Percentiles rank a stretch among this genome's conserved stretches.
These are phyloP conservation scores for Yarrowia deformans DNA, from an alignment of 805 yeast genomes.

Conservation along the genomic window DNA sequence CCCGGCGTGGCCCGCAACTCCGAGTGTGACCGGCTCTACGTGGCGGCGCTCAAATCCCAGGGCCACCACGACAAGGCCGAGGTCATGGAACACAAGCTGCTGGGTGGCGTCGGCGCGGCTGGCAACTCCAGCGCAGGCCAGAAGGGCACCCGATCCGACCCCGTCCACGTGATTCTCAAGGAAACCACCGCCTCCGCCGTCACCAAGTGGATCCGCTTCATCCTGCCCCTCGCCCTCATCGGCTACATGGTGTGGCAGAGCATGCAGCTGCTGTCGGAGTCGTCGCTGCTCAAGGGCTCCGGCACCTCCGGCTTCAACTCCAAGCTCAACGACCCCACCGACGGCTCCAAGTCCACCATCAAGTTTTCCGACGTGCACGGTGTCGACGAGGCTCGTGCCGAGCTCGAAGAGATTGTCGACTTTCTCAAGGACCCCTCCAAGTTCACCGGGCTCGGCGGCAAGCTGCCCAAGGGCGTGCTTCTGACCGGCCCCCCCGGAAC, in stretches of 20 bases:
- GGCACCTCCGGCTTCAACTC: constrained; percentile 48
- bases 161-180: constrained; percentile 91
- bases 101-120: background rate
- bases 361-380: constrained; percentile 94
- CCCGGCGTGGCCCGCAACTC: constrained; percentile 87
- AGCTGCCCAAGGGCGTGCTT: constrained; percentile 94
- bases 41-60: constrained; percentile 77
- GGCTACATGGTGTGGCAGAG: constrained; percentile 83
- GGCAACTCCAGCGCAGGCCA: constrained; percentile 10
- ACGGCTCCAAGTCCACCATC: constrained; percentile 86
- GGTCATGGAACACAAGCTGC: constrained; percentile 52
- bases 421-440: constrained; percentile 94
- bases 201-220: constrained; percentile 88
- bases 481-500: constrained; percentile 99
- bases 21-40: constrained; percentile 79
- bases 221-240: constrained; percentile 78
- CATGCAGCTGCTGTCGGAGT: constrained; percentile 79
- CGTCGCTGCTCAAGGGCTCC: constrained; percentile 70
- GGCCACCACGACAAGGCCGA: constrained; percentile 84
- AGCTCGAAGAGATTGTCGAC: constrained; percentile 97
- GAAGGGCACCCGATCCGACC: constrained; percentile 61
- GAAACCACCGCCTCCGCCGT: constrained; percentile 81
- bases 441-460: constrained; percentile 96
- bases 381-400: constrained; percentile 97
- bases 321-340: constrained; percentile 54